These are phyloP conservation scores for Wickerhamiella dianesei DNA, from an alignment of 805 yeast species.

Conservation along the genomic window DNA sequence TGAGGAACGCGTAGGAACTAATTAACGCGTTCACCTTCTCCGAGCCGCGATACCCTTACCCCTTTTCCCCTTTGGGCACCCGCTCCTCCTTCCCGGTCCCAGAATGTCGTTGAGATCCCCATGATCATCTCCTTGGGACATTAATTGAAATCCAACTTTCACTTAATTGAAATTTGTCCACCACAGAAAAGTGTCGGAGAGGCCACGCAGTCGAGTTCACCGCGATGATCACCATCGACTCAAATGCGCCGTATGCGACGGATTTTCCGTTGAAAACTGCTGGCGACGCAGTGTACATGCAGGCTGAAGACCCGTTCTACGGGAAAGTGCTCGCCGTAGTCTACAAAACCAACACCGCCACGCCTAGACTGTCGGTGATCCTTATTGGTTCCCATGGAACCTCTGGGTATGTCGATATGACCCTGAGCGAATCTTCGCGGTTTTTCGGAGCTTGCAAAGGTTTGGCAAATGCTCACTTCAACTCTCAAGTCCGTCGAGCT, in stretches of 20 bases:
- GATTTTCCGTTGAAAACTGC: constrained; percentile 17
- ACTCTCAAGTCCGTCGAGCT: constrained; percentile 53
- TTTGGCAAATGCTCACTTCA: constrained; percentile 34
- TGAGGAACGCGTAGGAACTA: neutral
- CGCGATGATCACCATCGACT: constrained; percentile 17
- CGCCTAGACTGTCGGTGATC: constrained; percentile 21
- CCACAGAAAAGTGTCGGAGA: too few relatives aligned
- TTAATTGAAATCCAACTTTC: neutral
- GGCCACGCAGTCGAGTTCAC: neutral
- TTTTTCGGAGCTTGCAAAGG: constrained; percentile 73
- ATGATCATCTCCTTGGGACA: neutral
- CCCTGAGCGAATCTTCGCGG: constrained; percentile 45
- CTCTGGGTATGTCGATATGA: constrained; percentile 42
- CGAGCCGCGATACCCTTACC: neutral
- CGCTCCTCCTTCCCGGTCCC: neutral
- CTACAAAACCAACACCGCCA: constrained; percentile 18
- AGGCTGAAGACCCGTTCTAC: constrained; percentile 24
- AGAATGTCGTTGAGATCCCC: neutral
- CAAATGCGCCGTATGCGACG: constrained; percentile 25
- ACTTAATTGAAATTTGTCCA: neutral
- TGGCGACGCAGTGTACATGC: constrained; percentile 27
- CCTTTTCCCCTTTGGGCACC: neutral
- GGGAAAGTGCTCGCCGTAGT: constrained; percentile 26
- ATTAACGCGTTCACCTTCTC: neutral
- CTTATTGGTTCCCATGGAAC: constrained; percentile 42